A percentile compares a stretch with the other conserved stretches of the same genome.
These are phyloP conservation scores for Babesia gibsoni DNA, from an alignment of 169 alveolate genomes.

Conservation along the genomic window DNA sequence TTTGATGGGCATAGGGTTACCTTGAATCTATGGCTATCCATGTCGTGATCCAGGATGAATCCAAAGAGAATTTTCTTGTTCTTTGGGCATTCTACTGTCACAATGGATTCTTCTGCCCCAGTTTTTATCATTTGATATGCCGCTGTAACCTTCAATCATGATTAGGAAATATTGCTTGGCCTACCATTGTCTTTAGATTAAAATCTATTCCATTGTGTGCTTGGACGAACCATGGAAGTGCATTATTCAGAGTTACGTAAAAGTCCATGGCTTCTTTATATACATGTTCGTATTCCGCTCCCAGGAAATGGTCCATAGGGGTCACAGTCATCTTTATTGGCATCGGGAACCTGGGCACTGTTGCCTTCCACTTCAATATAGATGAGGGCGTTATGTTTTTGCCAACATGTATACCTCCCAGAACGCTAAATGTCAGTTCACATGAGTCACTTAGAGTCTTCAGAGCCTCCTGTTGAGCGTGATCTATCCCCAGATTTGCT, in stretches of 20 bases:
- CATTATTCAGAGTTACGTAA: slow-evolving; percentile 34
- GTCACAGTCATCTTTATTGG: slow-evolving; percentile 35
- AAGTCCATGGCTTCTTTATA: slow-evolving; percentile 56
- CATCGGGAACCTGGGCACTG: slow-evolving; percentile 58
- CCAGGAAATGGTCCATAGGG: slow-evolving; percentile 28
- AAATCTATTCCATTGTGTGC: slow-evolving; percentile 32
- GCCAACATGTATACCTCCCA: slow-evolving; percentile 66
- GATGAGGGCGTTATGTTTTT: slow-evolving; percentile 35
- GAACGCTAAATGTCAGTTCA: slow-evolving; percentile 45
- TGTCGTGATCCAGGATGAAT: slow-evolving; percentile 28
- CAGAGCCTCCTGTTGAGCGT: slow-evolving; percentile 17
- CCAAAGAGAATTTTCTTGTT: slow-evolving; percentile 44
- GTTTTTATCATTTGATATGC: slow-evolving; percentile 4
- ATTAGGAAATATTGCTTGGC: not conserved
- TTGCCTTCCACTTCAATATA: slow-evolving; percentile 57
- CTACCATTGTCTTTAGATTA: slow-evolving; percentile 22
- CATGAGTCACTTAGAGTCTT: slow-evolving; percentile 29
- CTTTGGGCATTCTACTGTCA: slow-evolving; percentile 38
- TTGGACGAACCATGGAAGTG: slow-evolving; percentile 63
- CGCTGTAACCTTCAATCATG: slow-evolving; percentile 2
- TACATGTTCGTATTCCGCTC: slow-evolving; percentile 11
- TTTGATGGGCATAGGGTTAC: slow-evolving; percentile 29
- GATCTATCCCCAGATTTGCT: slow-evolving; percentile 5
- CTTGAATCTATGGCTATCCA: not conserved
- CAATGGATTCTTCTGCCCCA: not conserved